A percentile compares a stretch with the other conserved stretches of the same genome.
Evolutionary conservation across 1,139 yeast species (phyloP).

Genomic region (Yamadazyma mexicana): DNA sequence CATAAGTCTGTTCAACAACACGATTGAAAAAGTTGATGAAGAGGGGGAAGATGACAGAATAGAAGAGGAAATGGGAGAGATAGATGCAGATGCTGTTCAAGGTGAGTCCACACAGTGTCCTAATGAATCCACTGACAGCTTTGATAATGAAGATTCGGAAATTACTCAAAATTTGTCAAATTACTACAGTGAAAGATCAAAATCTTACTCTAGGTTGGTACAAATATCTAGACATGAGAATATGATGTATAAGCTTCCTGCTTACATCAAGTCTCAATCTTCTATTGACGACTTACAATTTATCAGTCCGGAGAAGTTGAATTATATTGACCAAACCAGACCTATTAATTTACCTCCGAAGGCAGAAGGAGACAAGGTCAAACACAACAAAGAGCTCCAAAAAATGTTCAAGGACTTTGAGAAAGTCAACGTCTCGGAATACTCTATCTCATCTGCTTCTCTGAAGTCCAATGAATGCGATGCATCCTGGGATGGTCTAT

Average conservation of each 20-base stretch:
- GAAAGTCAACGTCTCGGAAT: constrained; percentile 20
- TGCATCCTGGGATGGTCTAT: constrained; percentile 12
- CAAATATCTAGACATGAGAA: constrained; percentile 35
- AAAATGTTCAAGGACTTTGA: constrained; percentile 35
- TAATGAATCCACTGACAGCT: constrained; percentile 18
- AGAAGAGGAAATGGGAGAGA: constrained; percentile 7
- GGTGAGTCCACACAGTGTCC: not conserved
- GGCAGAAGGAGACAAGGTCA: constrained; percentile 30
- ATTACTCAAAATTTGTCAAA: constrained; percentile 38
- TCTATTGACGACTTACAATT: constrained; percentile 44
- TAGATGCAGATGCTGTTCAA: too few species aligned
- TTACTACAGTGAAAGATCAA: constrained; percentile 39
- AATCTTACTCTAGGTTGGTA: constrained; percentile 33
- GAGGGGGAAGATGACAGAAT: constrained; percentile 9
- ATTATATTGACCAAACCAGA: constrained; percentile 41
- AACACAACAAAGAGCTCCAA: constrained; percentile 41
- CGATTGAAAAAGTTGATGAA: constrained; percentile 7
- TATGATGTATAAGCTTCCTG: constrained; percentile 40
- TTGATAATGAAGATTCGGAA: constrained; percentile 30
- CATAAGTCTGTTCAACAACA: constrained; percentile 2
- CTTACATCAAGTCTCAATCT: constrained; percentile 39
- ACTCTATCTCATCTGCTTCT: constrained; percentile 13
- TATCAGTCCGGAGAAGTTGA: constrained; percentile 44
- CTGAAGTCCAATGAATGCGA: constrained; percentile 21
- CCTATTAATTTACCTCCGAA: constrained; percentile 51